Base-by-base conservation (phyloP, 441 rosid species). In the Pelargonium citronellum region DNA sequence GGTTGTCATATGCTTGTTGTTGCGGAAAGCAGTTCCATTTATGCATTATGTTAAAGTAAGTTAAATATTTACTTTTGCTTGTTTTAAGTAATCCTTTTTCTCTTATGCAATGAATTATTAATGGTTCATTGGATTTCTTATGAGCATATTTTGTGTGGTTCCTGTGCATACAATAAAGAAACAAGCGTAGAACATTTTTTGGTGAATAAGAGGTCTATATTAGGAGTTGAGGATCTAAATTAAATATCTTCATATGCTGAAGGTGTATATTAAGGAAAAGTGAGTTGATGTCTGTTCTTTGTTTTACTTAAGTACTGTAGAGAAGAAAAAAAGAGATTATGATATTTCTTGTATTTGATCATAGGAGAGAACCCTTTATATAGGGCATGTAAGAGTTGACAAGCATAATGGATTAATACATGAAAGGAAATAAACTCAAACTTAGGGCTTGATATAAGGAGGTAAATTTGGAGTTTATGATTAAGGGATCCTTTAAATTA, bases 1-100 rank as follows among this genome's bases (percentile, higher is more conserved):
- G 94, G 94, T 89, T 65, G 89, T 87, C 78, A 79, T 83, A 69
- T 89, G 88, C 70, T 78, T 89, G 71, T 72, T 89, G 76, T 68
- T 85, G 79, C 87, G 94, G 80, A 87, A 89, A 79, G 83, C 89
- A 1, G 77, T 80, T 74, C 85, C 87, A 37, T 84, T 89, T 74
- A 79, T 89, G 87, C 80, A 83, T 57, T 84, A 85, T 74, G 72
- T 87, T 73, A 85, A 85, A 79, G 94, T 87, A 73, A 85, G 86
- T 80, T 71, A 76, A 65, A 39, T 43, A 58, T 51, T 20, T 60
- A 9, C 65, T 68, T 20, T 11, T 12, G 19, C 11, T 62, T 12
- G 30, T 53, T 16, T 43, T 43, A 27, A 46, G 70, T 19, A 11
- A 37, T 71, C 10, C 39, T 55, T 73, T 44, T 3, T 16, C 12